Base-by-base conservation (phyloP, 345 rosid species). In the Sapria himalayana region DNA sequence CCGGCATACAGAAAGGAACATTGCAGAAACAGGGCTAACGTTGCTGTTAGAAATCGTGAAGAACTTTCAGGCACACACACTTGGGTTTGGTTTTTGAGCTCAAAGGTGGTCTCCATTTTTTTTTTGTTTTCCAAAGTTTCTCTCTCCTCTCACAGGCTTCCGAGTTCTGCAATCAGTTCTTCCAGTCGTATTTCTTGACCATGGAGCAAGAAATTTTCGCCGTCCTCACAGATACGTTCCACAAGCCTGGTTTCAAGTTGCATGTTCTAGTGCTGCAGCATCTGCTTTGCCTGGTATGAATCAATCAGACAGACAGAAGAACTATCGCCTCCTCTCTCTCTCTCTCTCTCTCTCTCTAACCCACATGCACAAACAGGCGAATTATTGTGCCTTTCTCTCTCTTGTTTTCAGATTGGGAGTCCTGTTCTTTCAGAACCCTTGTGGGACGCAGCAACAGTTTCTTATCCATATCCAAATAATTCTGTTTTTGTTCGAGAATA, bases 201-300 rank as follows among this genome's bases (percentile, higher is more conserved):
- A 73, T 73, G 43, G 98, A 79, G 75, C 98, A 89, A 63, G 98
- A 89, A 59, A 89, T 71, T 50, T 89, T 89, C 67, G 93, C 86
- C 1, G 98, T 89, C 40, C 63, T 89, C 62, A 79, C 98, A 0
- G 95, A 89, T 55, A 89, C 98, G 4, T 89, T 89, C 50, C 98
- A 89, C 51, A 89, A 89, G 62, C 98, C 98, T 53, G 98, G 98
- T 39, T 89, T 89, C 72, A 89, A 89, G 81, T 58, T 89, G 63
- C 98, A 89, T 46, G 93, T 89, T 48, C 56, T 69, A 33, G 93
- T 89, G 50, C 72, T 89, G 24, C 93, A 82, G 42, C 93, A 76
- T 55, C 63, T 82, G 36, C 73, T 82, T 63, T 82, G 86, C 64
- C 49, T 79, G 79, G 98, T 89, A 71, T 51, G 19, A 43, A 25